Conservation (phyloP, 2,329 filamentous ascomycete species). For the Elsinoe batatas region DNA sequence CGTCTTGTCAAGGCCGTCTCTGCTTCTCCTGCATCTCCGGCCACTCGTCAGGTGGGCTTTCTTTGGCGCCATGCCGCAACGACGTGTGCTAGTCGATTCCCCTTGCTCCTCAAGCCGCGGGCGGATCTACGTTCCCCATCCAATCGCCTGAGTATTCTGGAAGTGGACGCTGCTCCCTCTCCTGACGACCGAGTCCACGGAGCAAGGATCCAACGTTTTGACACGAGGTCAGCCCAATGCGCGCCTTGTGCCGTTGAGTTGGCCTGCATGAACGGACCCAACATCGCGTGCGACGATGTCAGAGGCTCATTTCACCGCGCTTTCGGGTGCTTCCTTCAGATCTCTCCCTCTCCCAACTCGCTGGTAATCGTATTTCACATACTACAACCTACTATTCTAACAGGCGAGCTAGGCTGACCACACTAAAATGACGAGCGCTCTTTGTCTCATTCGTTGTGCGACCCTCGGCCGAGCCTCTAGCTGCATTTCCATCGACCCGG, state of each 20-base stretch:
- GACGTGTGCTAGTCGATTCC: neutral
- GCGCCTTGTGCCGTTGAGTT: neutral
- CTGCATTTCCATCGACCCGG: neutral
- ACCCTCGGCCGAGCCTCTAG: neutral
- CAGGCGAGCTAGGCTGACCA: neutral
- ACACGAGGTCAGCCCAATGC: neutral
- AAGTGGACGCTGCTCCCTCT: neutral
- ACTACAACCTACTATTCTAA: neutral
- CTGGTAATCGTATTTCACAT: neutral
- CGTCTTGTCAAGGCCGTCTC: neutral
- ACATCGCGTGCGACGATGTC: constrained; percentile 5
- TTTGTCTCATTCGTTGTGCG: neutral
- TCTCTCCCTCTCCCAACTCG: neutral
- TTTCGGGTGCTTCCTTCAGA: neutral
- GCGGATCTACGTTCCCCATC: constrained; percentile 1
- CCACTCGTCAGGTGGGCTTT: neutral
- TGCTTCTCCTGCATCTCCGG: neutral
- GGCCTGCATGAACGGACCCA: constrained; percentile 7
- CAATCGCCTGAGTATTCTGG: neutral
- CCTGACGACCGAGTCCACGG: constrained; percentile 2
- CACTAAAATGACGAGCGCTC: neutral
- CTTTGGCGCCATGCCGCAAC: neutral
- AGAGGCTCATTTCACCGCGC: constrained; percentile 4
- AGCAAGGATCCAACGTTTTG: neutral
- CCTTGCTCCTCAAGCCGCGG: neutral